Evolutionary conservation across 345 rosid genomes (phyloP).

Genomic region (Crucihimalaya himalaica): DNA sequence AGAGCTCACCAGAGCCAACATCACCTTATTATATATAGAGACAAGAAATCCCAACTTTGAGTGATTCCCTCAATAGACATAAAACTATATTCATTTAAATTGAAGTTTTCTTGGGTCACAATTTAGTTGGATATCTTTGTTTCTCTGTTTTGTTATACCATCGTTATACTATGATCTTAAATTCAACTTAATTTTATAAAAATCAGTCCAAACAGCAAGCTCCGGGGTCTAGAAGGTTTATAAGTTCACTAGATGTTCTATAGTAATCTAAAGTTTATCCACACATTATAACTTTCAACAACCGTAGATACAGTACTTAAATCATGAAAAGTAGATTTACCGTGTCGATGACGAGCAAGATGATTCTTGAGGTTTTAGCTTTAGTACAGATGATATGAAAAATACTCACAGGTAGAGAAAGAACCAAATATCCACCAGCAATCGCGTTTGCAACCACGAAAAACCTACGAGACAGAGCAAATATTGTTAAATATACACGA

Average conservation of each 20-base stretch:
- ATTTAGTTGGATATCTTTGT: background rate
- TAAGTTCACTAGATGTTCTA: too few species aligned
- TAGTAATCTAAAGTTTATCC: too few species aligned
- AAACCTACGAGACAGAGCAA: constrained; percentile 54
- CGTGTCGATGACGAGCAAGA: constrained; percentile 55
- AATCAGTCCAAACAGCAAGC: background rate
- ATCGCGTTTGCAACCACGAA: constrained; percentile 65
- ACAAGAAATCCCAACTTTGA: background rate
- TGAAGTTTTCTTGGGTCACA: background rate
- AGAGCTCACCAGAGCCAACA: constrained; percentile 39
- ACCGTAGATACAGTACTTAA: background rate
- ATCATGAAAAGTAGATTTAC: constrained; percentile 36
- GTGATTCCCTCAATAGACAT: background rate
- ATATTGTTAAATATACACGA: background rate
- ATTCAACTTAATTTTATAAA: background rate
- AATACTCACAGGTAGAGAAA: constrained; percentile 64
- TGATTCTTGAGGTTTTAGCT: constrained; percentile 45
- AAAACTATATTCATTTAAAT: background rate
- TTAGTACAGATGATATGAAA: constrained; percentile 47
- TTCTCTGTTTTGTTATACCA: background rate
- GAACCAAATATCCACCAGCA: constrained; percentile 64
- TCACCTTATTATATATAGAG: constrained; percentile 30
- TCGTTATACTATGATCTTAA: background rate
- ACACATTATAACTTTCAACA: background rate
- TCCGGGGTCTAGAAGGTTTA: too few species aligned